Evolutionary conservation across 805 yeast genomes (phyloP).

Genomic region (Saccharomycopsis amapae): DNA sequence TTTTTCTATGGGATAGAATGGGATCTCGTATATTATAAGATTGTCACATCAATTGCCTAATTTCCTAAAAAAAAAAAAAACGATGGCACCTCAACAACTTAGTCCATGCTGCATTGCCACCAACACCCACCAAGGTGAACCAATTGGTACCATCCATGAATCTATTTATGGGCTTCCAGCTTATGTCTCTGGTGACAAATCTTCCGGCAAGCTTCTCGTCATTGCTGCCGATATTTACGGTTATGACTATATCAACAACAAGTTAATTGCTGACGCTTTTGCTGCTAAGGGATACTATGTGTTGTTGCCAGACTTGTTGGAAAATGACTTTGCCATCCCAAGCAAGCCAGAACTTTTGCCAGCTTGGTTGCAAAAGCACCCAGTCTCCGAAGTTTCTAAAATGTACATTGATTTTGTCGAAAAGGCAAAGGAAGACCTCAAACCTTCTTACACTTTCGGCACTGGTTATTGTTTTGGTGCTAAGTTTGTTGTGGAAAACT

Average conservation of each 20-base stretch:
- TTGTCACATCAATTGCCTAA: no score
- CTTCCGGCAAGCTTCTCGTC: conserved; percentile 38
- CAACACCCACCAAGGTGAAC: conserved; percentile 13
- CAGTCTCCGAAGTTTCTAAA: background rate
- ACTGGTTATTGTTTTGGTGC: conserved; percentile 87
- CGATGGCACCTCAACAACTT: no score
- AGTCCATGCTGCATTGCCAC: conserved; percentile 15
- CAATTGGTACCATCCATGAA: conserved; percentile 5
- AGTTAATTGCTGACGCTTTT: conserved; percentile 59
- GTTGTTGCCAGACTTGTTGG: conserved; percentile 68
- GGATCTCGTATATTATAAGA: no score
- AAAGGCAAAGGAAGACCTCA: background rate
- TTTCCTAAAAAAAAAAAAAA: no score
- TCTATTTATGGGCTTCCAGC: conserved; percentile 13
- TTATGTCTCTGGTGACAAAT: conserved; percentile 35
- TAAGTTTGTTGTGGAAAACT: conserved; percentile 42
- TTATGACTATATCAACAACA: conserved; percentile 44
- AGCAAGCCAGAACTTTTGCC: conserved; percentile 28
- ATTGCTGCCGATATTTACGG: conserved; percentile 71
- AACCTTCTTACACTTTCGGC: conserved; percentile 31
- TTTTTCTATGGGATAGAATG: no score
- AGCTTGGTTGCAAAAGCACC: background rate
- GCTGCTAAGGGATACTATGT: conserved; percentile 59
- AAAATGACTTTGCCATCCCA: conserved; percentile 47
- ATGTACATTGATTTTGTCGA: background rate